Percentiles rank a stretch among this genome's conserved stretches.
Evolutionary conservation across 805 yeast species (phyloP).

Genomic region (Candida adriatica): DNA sequence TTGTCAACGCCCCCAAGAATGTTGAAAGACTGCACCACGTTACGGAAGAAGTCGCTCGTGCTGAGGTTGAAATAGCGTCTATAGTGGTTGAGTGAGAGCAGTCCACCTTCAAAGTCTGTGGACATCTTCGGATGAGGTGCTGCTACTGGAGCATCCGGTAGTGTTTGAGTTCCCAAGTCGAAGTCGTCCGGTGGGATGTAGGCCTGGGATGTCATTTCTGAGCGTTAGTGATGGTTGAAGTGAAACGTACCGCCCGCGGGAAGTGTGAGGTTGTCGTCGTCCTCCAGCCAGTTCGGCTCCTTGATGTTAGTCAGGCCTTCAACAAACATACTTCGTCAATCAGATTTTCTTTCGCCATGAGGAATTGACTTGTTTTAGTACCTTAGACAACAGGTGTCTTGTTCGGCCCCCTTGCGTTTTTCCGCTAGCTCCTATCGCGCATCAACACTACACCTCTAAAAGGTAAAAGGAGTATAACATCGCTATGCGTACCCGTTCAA

Average conservation of each 20-base stretch:
- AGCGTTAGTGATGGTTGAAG: not conserved
- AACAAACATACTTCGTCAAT: conserved; percentile 8
- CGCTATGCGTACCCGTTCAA: conserved; percentile 10
- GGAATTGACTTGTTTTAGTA: conserved; percentile 1
- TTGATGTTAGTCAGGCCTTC: conserved; percentile 1
- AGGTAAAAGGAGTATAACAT: not conserved
- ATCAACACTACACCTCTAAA: no score
- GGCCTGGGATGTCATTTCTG: conserved; percentile 23
- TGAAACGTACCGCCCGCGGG: conserved; percentile 5
- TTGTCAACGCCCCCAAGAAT: conserved; percentile 37
- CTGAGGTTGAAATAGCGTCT: conserved; percentile 64
- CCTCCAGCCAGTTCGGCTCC: conserved; percentile 18
- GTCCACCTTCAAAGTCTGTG: conserved; percentile 32
- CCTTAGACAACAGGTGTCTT: not conserved
- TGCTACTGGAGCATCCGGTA: not conserved
- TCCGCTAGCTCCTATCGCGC: no score
- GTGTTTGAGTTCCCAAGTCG: conserved; percentile 7
- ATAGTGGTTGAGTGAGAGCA: conserved; percentile 53
- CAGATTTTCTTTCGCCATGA: conserved; percentile 5
- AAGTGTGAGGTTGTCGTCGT: conserved; percentile 17
- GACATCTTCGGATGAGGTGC: conserved; percentile 8
- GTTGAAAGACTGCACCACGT: conserved; percentile 50
- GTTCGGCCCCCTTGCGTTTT: not conserved
- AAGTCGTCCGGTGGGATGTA: conserved; percentile 28
- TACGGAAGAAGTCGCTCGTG: conserved; percentile 50